These are phyloP conservation scores for Apiospora arundinis DNA, from an alignment of 2,329 filamentous ascomycete species.

Conservation along the genomic window DNA sequence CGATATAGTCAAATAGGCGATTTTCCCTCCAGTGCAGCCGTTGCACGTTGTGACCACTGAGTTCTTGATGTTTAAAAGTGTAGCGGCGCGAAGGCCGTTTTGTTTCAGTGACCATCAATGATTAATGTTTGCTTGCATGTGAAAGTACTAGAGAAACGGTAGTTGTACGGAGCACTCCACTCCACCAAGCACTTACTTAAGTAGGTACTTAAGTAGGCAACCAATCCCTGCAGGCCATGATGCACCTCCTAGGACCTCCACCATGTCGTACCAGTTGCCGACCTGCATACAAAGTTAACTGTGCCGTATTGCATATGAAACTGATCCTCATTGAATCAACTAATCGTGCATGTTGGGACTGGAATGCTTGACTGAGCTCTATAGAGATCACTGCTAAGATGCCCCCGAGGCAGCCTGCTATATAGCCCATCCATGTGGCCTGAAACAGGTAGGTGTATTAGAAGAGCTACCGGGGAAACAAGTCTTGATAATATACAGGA, in stretches of 20 bases:
- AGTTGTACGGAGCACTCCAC: background rate
- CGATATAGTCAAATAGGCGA: background rate
- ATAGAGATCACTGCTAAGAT: background rate
- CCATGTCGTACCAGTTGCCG: background rate
- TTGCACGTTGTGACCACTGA: constrained; percentile 6
- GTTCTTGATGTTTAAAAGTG: constrained; percentile 8
- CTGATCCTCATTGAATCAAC: no score
- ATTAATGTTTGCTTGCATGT: background rate
- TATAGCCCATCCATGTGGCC: background rate
- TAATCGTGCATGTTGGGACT: background rate
- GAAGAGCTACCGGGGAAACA: background rate
- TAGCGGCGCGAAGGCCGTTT: constrained; percentile 6
- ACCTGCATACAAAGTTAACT: background rate
- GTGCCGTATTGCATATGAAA: background rate
- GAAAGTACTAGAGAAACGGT: background rate
- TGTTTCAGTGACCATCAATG: no score
- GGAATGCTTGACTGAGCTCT: background rate
- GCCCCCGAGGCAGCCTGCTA: background rate
- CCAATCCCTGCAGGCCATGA: background rate
- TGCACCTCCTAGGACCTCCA: no score
- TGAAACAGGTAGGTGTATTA: background rate
- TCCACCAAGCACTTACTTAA: background rate
- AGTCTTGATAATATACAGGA: constrained; percentile 7
- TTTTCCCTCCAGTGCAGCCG: background rate
- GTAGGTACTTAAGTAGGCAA: background rate